These are phyloP conservation scores for Castanea sativa DNA, from an alignment of 306 rosid genomes.

Conservation along the genomic window DNA sequence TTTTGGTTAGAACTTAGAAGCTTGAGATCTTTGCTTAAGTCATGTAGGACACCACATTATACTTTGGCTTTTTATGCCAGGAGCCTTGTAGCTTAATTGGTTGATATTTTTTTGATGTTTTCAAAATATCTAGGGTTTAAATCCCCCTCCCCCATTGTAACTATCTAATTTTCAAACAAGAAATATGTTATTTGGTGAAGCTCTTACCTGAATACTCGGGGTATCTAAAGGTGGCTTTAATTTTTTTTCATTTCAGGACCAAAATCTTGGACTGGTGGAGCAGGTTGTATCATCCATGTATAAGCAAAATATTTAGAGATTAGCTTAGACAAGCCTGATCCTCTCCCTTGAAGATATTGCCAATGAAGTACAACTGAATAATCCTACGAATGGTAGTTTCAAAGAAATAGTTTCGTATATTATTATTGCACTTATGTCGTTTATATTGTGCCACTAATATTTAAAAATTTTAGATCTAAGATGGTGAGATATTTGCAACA, in stretches of 20 bases:
- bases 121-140: no score
- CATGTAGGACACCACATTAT: neutral
- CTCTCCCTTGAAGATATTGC: constrained; percentile 92
- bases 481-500: constrained; percentile 76
- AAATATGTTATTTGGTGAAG: no score
- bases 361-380: constrained; percentile 60
- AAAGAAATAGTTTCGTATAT: neutral
- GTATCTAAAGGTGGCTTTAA: neutral
- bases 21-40: neutral
- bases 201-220: neutral
- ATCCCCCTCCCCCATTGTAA: no score
- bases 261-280: constrained; percentile 75
- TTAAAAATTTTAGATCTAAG: constrained; percentile 52
- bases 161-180: no score
- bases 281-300: constrained; percentile 69
- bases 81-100: no score
- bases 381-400: constrained; percentile 72
- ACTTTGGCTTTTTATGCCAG: neutral
- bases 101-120: no score
- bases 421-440: constrained; percentile 4
- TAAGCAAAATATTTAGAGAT: constrained; percentile 81
- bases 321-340: constrained; percentile 77
- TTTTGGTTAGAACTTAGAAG: constrained; percentile 8
- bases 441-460: constrained; percentile 1
- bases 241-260: constrained; percentile 41